Percentiles rank a stretch among this genome's conserved stretches.
These are phyloP conservation scores for Camelina neglecta DNA, from an alignment of 345 rosid species.

Conservation along the genomic window DNA sequence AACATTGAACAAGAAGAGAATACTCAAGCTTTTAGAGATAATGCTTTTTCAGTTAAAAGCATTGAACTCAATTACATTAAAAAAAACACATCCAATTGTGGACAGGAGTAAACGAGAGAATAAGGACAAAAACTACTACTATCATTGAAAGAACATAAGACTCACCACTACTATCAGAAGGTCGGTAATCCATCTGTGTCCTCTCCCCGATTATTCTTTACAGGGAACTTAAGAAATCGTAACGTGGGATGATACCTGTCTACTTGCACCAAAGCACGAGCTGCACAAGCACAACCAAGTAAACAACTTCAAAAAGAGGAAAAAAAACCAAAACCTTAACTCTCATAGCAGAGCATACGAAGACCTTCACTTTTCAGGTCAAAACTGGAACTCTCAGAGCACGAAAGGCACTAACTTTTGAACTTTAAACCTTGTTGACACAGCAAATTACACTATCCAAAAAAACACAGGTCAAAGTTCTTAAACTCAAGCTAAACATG, in stretches of 20 bases:
- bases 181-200: conserved; percentile 58
- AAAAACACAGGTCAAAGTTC: conserved; percentile 4
- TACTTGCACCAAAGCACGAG: conserved; percentile 26
- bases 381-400: background rate
- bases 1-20: background rate
- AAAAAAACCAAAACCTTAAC: background rate
- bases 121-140: background rate
- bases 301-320: conserved; percentile 6
- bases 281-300: conserved; percentile 31
- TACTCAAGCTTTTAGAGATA: background rate
- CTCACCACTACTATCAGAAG: conserved; percentile 80
- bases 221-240: conserved; percentile 17
- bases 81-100: conserved; percentile 3
- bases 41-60: background rate
- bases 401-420: conserved; percentile 4
- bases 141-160: conserved; percentile 18
- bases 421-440: conserved; percentile 4
- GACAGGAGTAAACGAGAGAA: background rate
- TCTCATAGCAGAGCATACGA: background rate
- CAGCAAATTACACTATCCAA: background rate
- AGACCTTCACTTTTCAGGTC: conserved; percentile 13
- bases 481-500: conserved; percentile 15
- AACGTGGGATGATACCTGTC: conserved; percentile 27
- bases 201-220: conserved; percentile 27
- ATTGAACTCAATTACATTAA: background rate